A percentile compares a stretch with the other conserved stretches of the same genome.
Conservation (phyloP, 441 rosid genomes). For the Mallotus repandus region DNA sequence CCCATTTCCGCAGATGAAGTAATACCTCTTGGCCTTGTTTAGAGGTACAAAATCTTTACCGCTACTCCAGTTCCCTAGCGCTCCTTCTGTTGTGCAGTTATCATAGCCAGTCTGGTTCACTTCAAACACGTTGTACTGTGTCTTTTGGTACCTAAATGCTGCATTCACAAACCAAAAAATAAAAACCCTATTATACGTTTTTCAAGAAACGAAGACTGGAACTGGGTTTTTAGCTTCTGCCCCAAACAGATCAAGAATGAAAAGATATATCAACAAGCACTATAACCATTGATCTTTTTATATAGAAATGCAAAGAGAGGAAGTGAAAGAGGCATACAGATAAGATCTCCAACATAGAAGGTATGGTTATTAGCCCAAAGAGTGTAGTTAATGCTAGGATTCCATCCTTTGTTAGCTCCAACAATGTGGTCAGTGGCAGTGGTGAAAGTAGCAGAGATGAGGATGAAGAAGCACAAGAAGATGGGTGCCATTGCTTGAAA, state of each 20-base stretch:
- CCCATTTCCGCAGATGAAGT: slow-evolving; percentile 75
- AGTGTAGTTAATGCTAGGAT: slow-evolving; percentile 71
- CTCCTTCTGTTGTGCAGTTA: slow-evolving; percentile 76
- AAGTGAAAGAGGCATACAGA: slow-evolving; percentile 38
- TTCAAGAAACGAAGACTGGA: not conserved
- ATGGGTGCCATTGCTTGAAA: slow-evolving; percentile 11
- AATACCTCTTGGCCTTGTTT: slow-evolving; percentile 54
- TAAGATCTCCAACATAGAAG: slow-evolving; percentile 64
- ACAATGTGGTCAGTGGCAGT: slow-evolving; percentile 78
- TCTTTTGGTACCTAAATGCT: slow-evolving; percentile 81
- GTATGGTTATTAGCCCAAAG: slow-evolving; percentile 70
- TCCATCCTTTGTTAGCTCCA: slow-evolving; percentile 84
- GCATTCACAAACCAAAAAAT: slow-evolving; percentile 8
- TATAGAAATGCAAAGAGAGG: not conserved
- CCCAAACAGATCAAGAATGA: too few relatives aligned
- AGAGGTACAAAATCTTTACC: slow-evolving; percentile 72
- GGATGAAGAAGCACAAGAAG: slow-evolving; percentile 25
- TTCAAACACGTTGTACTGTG: slow-evolving; percentile 66
- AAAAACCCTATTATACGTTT: not conserved
- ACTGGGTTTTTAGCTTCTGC: slow-evolving; percentile 7
- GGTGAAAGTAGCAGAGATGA: slow-evolving; percentile 31
- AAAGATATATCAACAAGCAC: not conserved
- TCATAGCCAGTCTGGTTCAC: slow-evolving; percentile 80
- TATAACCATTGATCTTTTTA: not conserved
- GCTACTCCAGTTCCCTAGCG: slow-evolving; percentile 62